These are phyloP conservation scores for Myxozyma monticola DNA, from an alignment of 805 yeast species.

Conservation along the genomic window DNA sequence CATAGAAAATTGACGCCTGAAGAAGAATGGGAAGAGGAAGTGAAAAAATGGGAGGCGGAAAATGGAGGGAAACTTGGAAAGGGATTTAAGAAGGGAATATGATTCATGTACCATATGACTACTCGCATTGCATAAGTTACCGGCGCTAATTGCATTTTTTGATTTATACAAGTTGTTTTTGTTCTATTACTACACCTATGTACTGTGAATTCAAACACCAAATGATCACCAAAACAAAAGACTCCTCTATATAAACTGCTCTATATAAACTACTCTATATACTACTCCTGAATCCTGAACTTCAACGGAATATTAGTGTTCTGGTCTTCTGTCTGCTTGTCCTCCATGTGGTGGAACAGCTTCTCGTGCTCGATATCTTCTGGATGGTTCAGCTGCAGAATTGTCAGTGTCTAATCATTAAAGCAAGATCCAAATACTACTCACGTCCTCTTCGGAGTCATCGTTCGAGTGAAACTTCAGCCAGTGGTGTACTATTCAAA, in stretches of 20 bases:
- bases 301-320: slow-evolving; percentile 24
- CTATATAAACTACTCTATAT: too few species aligned
- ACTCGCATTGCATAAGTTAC: too few species aligned
- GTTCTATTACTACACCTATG: too few species aligned
- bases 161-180: too few species aligned
- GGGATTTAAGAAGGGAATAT: slow-evolving; percentile 13
- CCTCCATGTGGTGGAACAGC: slow-evolving; percentile 27
- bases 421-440: neutral
- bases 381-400: slow-evolving; percentile 12
- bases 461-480: slow-evolving; percentile 49
- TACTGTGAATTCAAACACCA: too few species aligned
- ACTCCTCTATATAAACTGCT: too few species aligned
- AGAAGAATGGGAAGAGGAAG: slow-evolving; percentile 69
- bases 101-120: neutral
- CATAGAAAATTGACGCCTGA: slow-evolving; percentile 50
- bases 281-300: slow-evolving; percentile 20
- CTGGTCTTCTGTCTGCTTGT: slow-evolving; percentile 21
- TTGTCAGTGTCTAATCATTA: neutral
- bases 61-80: slow-evolving; percentile 27
- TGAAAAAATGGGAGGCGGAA: slow-evolving; percentile 58
- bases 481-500: slow-evolving; percentile 94
- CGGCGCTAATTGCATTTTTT: too few species aligned
- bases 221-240: too few species aligned
- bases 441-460: slow-evolving; percentile 24
- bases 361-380: slow-evolving; percentile 26